Conservation (phyloP, 495 filamentous ascomycete species). For the Terfezia claveryi region DNA sequence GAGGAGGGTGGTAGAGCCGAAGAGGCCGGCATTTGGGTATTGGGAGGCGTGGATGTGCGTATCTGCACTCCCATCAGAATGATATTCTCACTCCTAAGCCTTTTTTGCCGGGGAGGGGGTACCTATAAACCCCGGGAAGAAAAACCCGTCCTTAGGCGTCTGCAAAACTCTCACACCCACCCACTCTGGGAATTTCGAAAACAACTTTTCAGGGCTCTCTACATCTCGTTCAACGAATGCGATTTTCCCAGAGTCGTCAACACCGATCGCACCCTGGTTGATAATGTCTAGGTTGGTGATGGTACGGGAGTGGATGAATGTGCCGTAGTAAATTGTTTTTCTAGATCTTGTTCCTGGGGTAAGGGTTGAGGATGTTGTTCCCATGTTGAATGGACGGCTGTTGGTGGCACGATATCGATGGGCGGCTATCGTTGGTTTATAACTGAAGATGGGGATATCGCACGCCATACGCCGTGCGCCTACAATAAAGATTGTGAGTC, state of each 20-base stretch:
- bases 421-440: too few relatives aligned
- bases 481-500: too few relatives aligned
- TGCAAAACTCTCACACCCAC: not conserved
- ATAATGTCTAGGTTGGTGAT: slow-evolving; percentile 5
- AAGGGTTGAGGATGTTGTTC: too few relatives aligned
- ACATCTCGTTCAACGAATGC: slow-evolving; percentile 3
- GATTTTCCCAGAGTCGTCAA: slow-evolving; percentile 11
- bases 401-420: too few relatives aligned
- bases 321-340: slow-evolving; percentile 9
- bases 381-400: too few relatives aligned
- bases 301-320: slow-evolving; percentile 13
- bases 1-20: slow-evolving; percentile 70
- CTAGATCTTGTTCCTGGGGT: not conserved
- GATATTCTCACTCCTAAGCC: slow-evolving; percentile 1
- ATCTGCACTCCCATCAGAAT: slow-evolving; percentile 27
- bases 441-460: too few relatives aligned
- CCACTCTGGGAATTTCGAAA: not conserved
- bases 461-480: too few relatives aligned
- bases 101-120: slow-evolving; percentile 2
- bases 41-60: slow-evolving; percentile 89
- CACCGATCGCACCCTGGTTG: slow-evolving; percentile 5
- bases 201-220: slow-evolving; percentile 1
- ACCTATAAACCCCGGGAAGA: slow-evolving; percentile 91
- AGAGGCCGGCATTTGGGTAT: slow-evolving; percentile 80
- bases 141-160: slow-evolving; percentile 37